phyloP scores from a whole-genome alignment of 2,329 filamentous ascomycete species.

The Domatiomyces globalis region DNA sequence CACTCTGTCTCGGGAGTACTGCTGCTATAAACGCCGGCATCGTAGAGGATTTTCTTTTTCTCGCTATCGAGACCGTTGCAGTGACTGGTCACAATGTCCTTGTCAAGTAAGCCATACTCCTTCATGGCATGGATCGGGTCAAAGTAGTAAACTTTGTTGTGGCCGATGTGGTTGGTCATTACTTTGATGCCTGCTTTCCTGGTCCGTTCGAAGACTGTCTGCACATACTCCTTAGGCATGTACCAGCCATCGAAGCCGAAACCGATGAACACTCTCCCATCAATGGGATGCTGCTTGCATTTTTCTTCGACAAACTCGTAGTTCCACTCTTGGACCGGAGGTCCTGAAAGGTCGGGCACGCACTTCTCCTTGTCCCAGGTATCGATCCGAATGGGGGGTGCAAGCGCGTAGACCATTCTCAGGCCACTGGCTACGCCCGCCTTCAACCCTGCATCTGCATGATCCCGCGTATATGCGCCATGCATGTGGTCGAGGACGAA shows the following conservation, averaged over 20 bases:
- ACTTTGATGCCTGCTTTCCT: slow-evolving; percentile 15
- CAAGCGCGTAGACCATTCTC: slow-evolving; percentile 21
- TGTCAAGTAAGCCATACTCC: slow-evolving; percentile 25
- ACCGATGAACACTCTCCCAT: slow-evolving; percentile 20
- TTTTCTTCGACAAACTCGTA: slow-evolving; percentile 12
- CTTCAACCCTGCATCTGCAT: slow-evolving; percentile 18
- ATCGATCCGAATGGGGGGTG: slow-evolving; percentile 13
- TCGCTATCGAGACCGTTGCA: slow-evolving; percentile 19
- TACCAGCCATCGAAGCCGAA: slow-evolving; percentile 20
- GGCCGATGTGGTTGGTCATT: slow-evolving; percentile 19
- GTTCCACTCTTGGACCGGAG: slow-evolving; percentile 15
- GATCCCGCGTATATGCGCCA: slow-evolving; percentile 16
- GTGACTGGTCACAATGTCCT: slow-evolving; percentile 31
- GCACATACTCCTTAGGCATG: slow-evolving; percentile 18
- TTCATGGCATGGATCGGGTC: slow-evolving; percentile 9
- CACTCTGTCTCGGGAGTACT: slow-evolving; percentile 38
- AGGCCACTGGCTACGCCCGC: slow-evolving; percentile 21
- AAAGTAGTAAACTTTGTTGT: slow-evolving; percentile 18
- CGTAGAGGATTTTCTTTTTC: slow-evolving; percentile 15
- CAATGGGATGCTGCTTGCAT: neutral
- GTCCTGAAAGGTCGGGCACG: slow-evolving; percentile 8
- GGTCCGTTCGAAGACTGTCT: slow-evolving; percentile 13
- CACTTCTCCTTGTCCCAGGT: slow-evolving; percentile 16
- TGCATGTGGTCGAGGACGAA: slow-evolving; percentile 24
- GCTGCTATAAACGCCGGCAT: slow-evolving; percentile 22